These are phyloP conservation scores for Globisporangium yorkense DNA, from an alignment of 352 stramenopile species.

Conservation along the genomic window DNA sequence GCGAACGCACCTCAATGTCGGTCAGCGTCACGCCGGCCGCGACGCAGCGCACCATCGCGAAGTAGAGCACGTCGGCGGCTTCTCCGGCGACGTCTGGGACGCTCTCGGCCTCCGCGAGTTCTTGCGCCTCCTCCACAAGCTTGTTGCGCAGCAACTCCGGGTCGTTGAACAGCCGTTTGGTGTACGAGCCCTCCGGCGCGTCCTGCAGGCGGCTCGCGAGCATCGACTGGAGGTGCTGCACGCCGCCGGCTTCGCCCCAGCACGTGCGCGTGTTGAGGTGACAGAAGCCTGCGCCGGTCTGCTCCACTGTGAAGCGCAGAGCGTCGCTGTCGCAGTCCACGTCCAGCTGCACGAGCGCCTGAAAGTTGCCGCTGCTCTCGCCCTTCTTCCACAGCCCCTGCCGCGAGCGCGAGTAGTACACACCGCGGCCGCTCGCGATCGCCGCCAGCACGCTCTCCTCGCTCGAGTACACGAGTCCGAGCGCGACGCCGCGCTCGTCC, in stretches of 20 bases:
- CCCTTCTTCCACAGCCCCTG: conserved; percentile 92
- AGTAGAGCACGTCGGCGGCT: conserved; percentile 95
- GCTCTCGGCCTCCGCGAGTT: conserved; percentile 86
- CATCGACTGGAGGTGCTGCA: conserved; percentile 88
- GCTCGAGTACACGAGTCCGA: conserved; percentile 95
- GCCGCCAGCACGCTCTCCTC: conserved; percentile 88
- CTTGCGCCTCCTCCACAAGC: conserved; percentile 95
- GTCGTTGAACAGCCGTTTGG: conserved; percentile 94
- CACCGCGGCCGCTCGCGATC: conserved; percentile 82
- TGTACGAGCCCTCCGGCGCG: conserved; percentile 93
- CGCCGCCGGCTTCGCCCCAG: conserved; percentile 85
- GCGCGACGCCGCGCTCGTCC: conserved; percentile 81
- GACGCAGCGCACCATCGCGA: conserved; percentile 91
- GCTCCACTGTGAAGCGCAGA: conserved; percentile 91
- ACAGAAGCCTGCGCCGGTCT: conserved; percentile 73
- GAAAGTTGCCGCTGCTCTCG: conserved; percentile 92
- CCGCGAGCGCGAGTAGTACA: conserved; percentile 95
- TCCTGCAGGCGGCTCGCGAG: conserved; percentile 81
- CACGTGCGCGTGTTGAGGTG: conserved; percentile 91
- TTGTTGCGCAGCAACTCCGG: conserved; percentile 91
- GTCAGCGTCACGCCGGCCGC: conserved; percentile 90
- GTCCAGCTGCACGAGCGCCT: conserved; percentile 91
- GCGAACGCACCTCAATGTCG: conserved; percentile 75
- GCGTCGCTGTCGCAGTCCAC: conserved; percentile 96
- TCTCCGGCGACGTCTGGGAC: conserved; percentile 90